Base-by-base conservation (phyloP, 2,329 filamentous ascomycete species). In the Dissoconium aciculare region DNA sequence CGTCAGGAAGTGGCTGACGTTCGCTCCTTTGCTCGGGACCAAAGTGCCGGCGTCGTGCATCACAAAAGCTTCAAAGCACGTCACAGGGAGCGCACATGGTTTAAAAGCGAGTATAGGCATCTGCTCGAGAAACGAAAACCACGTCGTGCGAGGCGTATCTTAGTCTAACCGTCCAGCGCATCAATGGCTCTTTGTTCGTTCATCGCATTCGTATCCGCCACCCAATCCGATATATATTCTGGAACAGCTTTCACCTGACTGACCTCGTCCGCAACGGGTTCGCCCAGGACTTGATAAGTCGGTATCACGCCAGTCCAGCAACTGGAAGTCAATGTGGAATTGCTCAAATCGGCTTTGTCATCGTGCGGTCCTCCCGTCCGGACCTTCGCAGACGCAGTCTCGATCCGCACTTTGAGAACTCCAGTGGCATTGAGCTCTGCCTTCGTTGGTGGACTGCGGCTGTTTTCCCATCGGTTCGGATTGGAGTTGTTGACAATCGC, bases 401-500 rank as follows among this genome's bases (percentile, higher is more conserved):
- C 63, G 36, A 91, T 69, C 28, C 56, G 63, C 8, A 91, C 71
- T 39, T 66, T 72, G 34, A 91, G 57, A 24, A 92, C 72, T 26
- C 70, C 68, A 0, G 82, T 92, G 35, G 69, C 74, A 36, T 72
- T 70, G 63, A 89, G 68, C 62, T 92, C 83, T 8, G 74, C 71
- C 27, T 63, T 63, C 26, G 73, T 78, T 1, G 81, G 80, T 4
- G 81, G 80, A 4, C 73, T 59, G 3, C 83, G 69, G 11, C 71
- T 70, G 47, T 78, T 63, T 11, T 64, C 60, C 73, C 79, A 92
- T 4, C 82, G 71, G 9, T 64, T 61, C 0, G 72, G 64, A 2
- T 87, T 66, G 9, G 87, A 71, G 21, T 67, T 65, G 52, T 92
- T 67, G 2, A 82, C 91, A 50, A 92, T 77, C 34, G 79, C 60